These are phyloP conservation scores for Eucalyptus grandis DNA, from an alignment of 345 rosid genomes.

Conservation along the genomic window DNA sequence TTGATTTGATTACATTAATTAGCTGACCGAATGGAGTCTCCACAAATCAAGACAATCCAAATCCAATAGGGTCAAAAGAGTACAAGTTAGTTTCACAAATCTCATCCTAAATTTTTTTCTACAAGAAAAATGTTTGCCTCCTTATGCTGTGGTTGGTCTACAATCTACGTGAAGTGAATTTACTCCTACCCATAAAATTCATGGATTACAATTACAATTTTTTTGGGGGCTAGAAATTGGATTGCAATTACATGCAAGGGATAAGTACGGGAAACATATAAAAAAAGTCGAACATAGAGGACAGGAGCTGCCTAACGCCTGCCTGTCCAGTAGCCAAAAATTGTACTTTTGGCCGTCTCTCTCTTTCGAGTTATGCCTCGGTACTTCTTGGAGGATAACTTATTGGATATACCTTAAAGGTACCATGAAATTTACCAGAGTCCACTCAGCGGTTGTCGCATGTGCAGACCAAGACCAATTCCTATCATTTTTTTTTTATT, in stretches of 20 bases:
- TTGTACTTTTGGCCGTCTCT: neutral
- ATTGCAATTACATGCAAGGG: neutral
- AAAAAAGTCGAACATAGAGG: neutral
- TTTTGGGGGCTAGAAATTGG: too few species aligned
- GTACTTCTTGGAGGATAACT: neutral
- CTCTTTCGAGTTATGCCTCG: neutral
- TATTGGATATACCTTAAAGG: neutral
- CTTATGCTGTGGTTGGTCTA: neutral
- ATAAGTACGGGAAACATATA: neutral
- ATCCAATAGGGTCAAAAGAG: neutral
- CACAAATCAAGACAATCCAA: neutral
- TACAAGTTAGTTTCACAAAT: neutral
- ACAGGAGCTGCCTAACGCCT: neutral
- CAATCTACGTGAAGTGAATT: neutral
- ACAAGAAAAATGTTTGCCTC: neutral
- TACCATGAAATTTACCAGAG: neutral
- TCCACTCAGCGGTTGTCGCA: neutral
- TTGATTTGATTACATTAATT: neutral
- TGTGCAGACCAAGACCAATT: neutral
- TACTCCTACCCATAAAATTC: neutral
- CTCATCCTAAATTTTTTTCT: neutral
- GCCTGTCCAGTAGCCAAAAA: neutral
- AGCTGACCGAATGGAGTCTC: rapidly evolving
- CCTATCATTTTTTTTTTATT: neutral
- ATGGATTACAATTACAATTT: neutral